phyloP scores from a whole-genome alignment of 2,329 filamentous ascomycete species.

The Alternaria alternata region DNA sequence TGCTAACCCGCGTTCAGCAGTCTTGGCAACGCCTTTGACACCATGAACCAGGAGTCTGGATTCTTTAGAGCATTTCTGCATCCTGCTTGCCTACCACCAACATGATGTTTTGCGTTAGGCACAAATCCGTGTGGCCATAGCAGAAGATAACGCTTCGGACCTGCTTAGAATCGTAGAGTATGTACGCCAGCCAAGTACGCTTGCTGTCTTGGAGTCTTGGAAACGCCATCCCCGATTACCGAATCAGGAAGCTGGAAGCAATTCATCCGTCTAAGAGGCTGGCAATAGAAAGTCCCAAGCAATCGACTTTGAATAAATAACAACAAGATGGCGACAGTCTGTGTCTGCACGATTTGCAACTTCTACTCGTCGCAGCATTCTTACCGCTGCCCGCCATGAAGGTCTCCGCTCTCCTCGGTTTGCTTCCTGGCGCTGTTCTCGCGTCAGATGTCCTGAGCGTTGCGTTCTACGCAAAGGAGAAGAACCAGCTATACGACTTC shows the following conservation, averaged over 20 bases:
- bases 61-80: not conserved
- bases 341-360: conserved; percentile 13
- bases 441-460: conserved; percentile 40
- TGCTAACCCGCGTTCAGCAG: not conserved
- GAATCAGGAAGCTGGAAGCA: conserved; percentile 22
- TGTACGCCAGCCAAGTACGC: conserved; percentile 26
- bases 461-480: conserved; percentile 43
- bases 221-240: conserved; percentile 12
- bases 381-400: conserved; percentile 30
- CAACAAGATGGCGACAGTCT: conserved; percentile 1
- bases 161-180: conserved; percentile 28
- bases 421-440: conserved; percentile 36
- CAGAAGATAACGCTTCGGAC: conserved; percentile 30
- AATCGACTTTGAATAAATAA: conserved; percentile 15
- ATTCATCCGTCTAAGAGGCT: conserved; percentile 5
- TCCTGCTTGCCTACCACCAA: not conserved
- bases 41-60: conserved; percentile 19
- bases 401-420: conserved; percentile 33
- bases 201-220: conserved; percentile 25
- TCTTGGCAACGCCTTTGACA: conserved; percentile 17
- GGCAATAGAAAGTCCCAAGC: conserved; percentile 6
- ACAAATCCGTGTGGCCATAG: conserved; percentile 2
- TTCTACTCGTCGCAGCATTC: conserved; percentile 5
- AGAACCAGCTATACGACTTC: conserved; percentile 36
- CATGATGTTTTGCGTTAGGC: conserved; percentile 6